Conservation (phyloP, 73 alveolate species). For the Paramecium octaurelia region DNA sequence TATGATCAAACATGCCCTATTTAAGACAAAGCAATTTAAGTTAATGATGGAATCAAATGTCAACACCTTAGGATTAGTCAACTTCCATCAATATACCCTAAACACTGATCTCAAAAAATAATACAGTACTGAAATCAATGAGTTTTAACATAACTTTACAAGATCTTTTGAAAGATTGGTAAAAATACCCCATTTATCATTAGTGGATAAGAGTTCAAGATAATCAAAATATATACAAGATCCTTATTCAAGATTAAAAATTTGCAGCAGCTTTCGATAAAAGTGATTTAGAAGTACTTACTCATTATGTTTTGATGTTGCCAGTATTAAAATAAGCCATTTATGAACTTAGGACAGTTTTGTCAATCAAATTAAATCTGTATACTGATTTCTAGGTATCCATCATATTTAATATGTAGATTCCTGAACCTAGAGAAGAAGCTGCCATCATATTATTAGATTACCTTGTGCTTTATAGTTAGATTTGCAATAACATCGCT, state of each 20-base stretch:
- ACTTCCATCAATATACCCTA: not conserved
- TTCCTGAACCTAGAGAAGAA: slow-evolving; percentile 7
- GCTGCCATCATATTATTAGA: slow-evolving; percentile 9
- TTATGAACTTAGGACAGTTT: not conserved
- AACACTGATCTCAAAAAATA: not conserved
- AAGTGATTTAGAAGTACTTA: not conserved
- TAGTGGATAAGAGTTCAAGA: not conserved
- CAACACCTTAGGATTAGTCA: not conserved
- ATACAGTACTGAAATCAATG: not conserved
- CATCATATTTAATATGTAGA: not conserved
- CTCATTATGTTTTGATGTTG: not conserved
- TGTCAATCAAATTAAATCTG: not conserved
- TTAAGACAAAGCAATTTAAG: slow-evolving; percentile 8
- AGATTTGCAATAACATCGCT: not conserved
- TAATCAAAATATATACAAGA: not conserved
- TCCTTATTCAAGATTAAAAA: not conserved
- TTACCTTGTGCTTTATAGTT: not conserved
- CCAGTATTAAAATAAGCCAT: not conserved
- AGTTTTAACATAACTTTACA: not conserved
- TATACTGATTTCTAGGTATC: not conserved
- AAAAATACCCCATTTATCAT: not conserved
- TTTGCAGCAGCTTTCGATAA: slow-evolving; percentile 53
- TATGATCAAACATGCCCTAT: slow-evolving; percentile 37
- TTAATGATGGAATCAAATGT: not conserved
- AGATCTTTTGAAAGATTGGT: slow-evolving; percentile 11